Base-by-base conservation (phyloP, 2,329 filamentous ascomycete genomes). In the Nothophaeocryptopus gaeumannii region DNA sequence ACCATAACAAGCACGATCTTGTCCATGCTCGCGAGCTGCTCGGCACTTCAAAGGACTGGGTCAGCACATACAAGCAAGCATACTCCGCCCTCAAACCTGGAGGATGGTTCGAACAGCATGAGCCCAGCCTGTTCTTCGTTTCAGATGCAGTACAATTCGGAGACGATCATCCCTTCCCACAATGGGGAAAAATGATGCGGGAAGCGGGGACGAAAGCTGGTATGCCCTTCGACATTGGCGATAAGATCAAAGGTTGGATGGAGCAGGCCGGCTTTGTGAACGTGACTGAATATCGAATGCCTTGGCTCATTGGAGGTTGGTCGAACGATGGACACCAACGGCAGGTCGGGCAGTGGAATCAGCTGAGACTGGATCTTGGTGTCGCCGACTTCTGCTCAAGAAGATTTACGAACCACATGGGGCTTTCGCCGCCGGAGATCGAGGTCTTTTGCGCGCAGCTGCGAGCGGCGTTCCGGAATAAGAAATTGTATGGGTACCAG, bases 11-110 rank as follows among this genome's bases (percentile, higher is more conserved):
- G 33, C 73, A 73, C 51, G 71, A 74, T 48, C 64, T 72, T 32
- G 63, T 74, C 20, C 69, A 72, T 48, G 65, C 69, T 4, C 65
- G 71, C 33, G 62, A 54, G 30, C 38, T 61, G 14, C 34, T 58
- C 2, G 49, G 49, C 3, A 45, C 47, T 3, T 45, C 53, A n/a
- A 48, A 51, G 8, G 55, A 62, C 51, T 62, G 55, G 52, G 55
- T 48, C 4, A 30, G 32, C 2, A 40, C 59, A 5, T 51, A 56
- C 34, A 30, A 35, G n/a, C 50, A 58, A 35, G 44, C 51, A 4
- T 58, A 51, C 32, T 45, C 50, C 8, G 36, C 46, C n/a, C 54
- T 61, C n/a, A 53, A 54, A 36, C 60, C 60, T 7, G 58, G 60
- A 26, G 60, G 58, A 32, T 62, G 54, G 49, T 39, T 51, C 7